phyloP scores from a whole-genome alignment of 306 rosid genomes.

The Albizia julibrissin region DNA sequence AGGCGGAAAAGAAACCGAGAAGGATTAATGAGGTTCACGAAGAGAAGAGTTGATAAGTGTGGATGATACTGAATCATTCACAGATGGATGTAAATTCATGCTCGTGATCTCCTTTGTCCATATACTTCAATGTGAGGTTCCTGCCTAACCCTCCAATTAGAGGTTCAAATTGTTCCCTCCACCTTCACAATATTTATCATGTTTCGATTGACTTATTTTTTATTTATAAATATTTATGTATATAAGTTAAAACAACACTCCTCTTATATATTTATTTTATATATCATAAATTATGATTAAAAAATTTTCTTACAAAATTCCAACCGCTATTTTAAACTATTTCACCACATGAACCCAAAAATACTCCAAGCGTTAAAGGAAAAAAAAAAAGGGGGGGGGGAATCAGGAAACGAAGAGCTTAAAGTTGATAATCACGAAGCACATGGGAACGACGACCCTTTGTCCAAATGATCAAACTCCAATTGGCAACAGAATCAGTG shows the following conservation, averaged over 20 bases:
- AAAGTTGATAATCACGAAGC: background rate
- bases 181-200: background rate
- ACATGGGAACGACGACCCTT: slow-evolving; percentile 1
- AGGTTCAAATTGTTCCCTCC: slow-evolving; percentile 17
- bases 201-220: too few species aligned
- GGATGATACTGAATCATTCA: background rate
- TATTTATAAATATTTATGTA: too few species aligned
- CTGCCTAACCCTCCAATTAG: background rate
- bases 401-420: background rate
- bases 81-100: background rate
- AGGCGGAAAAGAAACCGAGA: background rate
- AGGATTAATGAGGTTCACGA: slow-evolving; percentile 18
- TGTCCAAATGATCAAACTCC: slow-evolving; percentile 14
- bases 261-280: too few species aligned
- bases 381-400: background rate
- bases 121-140: slow-evolving; percentile 21
- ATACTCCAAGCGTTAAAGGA: too few species aligned
- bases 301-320: too few species aligned
- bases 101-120: slow-evolving; percentile 29
- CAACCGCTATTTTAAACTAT: too few species aligned
- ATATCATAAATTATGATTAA: too few species aligned
- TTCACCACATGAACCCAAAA: too few species aligned
- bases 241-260: too few species aligned
- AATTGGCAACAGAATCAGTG: slow-evolving; percentile 9
- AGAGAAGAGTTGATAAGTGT: slow-evolving; percentile 9